Evolutionary conservation across 2,329 filamentous ascomycete species (phyloP).

Genomic region (Clarireedia hainanense): DNA sequence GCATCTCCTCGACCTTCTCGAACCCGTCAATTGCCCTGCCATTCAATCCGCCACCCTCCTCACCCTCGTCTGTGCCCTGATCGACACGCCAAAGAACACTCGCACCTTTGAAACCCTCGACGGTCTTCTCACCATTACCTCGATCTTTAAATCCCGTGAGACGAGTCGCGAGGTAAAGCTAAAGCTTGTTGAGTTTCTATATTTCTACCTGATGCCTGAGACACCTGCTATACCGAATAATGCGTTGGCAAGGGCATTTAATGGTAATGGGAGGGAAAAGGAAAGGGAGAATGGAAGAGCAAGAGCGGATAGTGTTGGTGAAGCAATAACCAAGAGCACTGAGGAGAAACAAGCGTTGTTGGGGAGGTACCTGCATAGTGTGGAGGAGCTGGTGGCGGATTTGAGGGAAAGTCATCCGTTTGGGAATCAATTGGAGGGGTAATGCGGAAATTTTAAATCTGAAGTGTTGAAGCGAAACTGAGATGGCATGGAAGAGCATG

Average conservation of each 20-base stretch:
- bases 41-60: constrained; percentile 88
- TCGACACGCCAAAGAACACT: constrained; percentile 80
- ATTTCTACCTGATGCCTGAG: constrained; percentile 98
- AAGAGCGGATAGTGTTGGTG: constrained; percentile 30
- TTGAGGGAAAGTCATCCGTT: constrained; percentile 72
- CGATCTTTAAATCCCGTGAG: constrained; percentile 81
- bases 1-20: constrained; percentile 88
- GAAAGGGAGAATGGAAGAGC: constrained; percentile 38
- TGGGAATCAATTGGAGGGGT: constrained; percentile 46
- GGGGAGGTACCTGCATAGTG: constrained; percentile 50
- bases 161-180: constrained; percentile 87
- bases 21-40: constrained; percentile 82
- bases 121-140: constrained; percentile 84
- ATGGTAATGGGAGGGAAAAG: constrained; percentile 55
- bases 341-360: constrained; percentile 61
- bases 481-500: not conserved
- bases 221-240: constrained; percentile 48
- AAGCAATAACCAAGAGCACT: constrained; percentile 42
- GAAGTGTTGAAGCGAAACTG: not conserved
- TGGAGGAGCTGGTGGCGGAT: constrained; percentile 62
- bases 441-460: not conserved
- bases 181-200: constrained; percentile 93
- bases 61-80: constrained; percentile 79
- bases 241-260: constrained; percentile 38
- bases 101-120: constrained; percentile 89